Conservation (phyloP, 352 stramenopile species). For the Phytopythium kandeliae region DNA sequence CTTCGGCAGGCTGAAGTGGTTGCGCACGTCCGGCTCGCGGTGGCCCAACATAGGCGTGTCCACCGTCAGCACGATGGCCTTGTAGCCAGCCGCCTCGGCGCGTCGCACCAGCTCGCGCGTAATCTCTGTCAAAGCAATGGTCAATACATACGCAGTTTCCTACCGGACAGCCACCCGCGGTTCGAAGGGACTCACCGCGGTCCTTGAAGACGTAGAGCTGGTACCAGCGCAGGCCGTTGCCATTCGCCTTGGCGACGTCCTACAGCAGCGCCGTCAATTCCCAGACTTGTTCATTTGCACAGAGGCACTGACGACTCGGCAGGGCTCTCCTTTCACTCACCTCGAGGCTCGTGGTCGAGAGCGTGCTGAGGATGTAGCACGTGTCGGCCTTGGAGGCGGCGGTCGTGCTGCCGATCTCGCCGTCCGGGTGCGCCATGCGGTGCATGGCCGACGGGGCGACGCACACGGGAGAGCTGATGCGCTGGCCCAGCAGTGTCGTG, state of each 20-base stretch:
- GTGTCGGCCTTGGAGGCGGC: conserved; percentile 83
- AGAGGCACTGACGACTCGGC: too few relatives aligned
- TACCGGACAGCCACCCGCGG: too few relatives aligned
- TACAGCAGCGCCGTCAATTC: conserved; percentile 5
- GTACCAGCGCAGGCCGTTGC: conserved; percentile 88
- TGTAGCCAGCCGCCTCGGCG: conserved; percentile 92
- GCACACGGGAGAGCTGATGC: conserved; percentile 92
- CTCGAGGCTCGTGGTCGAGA: conserved; percentile 89
- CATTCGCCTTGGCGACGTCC: conserved; percentile 51
- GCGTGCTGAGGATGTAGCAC: conserved; percentile 91
- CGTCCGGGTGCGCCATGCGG: conserved; percentile 94
- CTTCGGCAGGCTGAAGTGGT: conserved; percentile 84
- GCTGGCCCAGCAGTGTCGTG: conserved; percentile 89
- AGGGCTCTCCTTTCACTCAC: too few relatives aligned
- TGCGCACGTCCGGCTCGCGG: conserved; percentile 93
- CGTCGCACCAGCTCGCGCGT: conserved; percentile 88
- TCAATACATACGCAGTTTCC: too few relatives aligned
- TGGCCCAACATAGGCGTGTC: conserved; percentile 96
- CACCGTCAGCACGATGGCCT: conserved; percentile 94
- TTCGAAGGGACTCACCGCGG: conserved; percentile 51
- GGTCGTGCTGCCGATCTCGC: conserved; percentile 83
- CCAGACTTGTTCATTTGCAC: background rate
- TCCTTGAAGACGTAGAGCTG: conserved; percentile 97
- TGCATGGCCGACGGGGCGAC: conserved; percentile 90
- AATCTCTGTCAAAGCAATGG: too few relatives aligned